A percentile compares a stretch with the other conserved stretches of the same genome.
phyloP scores from a whole-genome alignment of 2,329 filamentous ascomycete species.

The Paraconiothyrium brasiliense region DNA sequence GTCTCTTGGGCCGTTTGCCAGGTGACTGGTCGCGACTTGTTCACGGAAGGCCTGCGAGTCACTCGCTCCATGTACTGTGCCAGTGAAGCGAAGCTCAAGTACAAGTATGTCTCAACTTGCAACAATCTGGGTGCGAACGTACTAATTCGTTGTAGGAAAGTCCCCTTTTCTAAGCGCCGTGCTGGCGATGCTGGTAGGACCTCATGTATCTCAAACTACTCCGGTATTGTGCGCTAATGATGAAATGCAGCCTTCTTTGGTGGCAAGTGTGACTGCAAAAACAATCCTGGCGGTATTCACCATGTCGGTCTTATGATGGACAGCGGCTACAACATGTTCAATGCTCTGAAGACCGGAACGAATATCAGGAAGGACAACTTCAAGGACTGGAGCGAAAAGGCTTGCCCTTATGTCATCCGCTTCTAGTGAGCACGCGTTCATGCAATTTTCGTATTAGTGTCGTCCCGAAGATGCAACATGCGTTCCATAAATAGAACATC shows the following conservation, averaged over 20 bases:
- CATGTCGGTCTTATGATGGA: conserved; percentile 37
- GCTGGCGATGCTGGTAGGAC: conserved; percentile 28
- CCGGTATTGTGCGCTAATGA: neutral
- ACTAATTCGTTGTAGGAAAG: conserved; percentile 24
- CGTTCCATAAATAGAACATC: no score
- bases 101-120: conserved; percentile 25
- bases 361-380: conserved; percentile 34
- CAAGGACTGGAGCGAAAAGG: conserved; percentile 30
- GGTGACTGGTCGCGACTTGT: conserved; percentile 33
- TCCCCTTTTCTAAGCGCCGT: conserved; percentile 29
- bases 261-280: conserved; percentile 30
- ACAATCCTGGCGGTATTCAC: conserved; percentile 30
- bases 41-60: conserved; percentile 32
- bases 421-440: conserved; percentile 18
- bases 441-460: no score
- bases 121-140: neutral
- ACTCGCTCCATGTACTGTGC: conserved; percentile 36
- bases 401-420: conserved; percentile 32
- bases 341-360: conserved; percentile 35
- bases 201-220: neutral
- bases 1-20: conserved; percentile 35
- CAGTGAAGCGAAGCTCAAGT: conserved; percentile 30
- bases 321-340: conserved; percentile 29
- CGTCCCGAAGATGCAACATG: no score
- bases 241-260: conserved; percentile 19